These are phyloP conservation scores for Domatiomyces catenatus DNA, from an alignment of 2,329 filamentous ascomycete species.

Conservation along the genomic window DNA sequence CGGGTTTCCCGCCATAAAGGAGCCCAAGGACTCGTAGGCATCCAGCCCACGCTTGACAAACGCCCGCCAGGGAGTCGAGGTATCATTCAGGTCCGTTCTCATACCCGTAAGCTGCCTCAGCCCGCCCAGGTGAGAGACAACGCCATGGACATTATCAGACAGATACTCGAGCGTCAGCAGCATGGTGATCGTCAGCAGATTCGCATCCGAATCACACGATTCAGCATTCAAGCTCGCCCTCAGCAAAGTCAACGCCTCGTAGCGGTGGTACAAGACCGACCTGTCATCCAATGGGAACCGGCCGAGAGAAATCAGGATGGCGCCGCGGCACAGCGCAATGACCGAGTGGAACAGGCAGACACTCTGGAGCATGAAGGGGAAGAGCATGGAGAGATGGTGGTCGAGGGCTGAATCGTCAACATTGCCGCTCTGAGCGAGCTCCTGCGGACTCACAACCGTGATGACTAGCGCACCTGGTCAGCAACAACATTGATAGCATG, in stretches of 20 bases:
- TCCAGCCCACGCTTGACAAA: constrained; percentile 12
- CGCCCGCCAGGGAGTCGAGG: constrained; percentile 8
- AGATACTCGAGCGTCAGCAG: constrained; percentile 15
- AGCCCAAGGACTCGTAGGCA: constrained; percentile 12
- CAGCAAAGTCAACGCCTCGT: constrained; percentile 10
- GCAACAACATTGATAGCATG: constrained; percentile 6
- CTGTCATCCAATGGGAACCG: constrained; percentile 9
- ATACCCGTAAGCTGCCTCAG: constrained; percentile 12
- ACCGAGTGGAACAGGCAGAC: constrained; percentile 14
- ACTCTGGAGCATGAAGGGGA: constrained; percentile 13
- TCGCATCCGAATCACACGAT: constrained; percentile 6
- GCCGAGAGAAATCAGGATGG: constrained; percentile 11
- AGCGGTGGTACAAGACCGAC: constrained; percentile 14
- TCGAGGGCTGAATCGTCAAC: constrained; percentile 4
- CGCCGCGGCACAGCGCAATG: constrained; percentile 13
- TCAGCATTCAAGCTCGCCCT: constrained; percentile 7
- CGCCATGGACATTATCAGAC: constrained; percentile 10
- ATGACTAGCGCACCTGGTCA: not conserved
- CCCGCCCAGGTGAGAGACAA: constrained; percentile 11
- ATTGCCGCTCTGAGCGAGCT: constrained; percentile 1
- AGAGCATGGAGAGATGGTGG: constrained; percentile 12
- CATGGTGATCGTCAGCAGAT: constrained; percentile 13
- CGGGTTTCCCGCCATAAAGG: constrained; percentile 12
- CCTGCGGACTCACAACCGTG: not conserved
- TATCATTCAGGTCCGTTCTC: constrained; percentile 2